A percentile compares a stretch with the other conserved stretches of the same genome.
Conservation (phyloP, 192 early-diverging fungal genomes). For the Globomyces pollinis-pini region DNA sequence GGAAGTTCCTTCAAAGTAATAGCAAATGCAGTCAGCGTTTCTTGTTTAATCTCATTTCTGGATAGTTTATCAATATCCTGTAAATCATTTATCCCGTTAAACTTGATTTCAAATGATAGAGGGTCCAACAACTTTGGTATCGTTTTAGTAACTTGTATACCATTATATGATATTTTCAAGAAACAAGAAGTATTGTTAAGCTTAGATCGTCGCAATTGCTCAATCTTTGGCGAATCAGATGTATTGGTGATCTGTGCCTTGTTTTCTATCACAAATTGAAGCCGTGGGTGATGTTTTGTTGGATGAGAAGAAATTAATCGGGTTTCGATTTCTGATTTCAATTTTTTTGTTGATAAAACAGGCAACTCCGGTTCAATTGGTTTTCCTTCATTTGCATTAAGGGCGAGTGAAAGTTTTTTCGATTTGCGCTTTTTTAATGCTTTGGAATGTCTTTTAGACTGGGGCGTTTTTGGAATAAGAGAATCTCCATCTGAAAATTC, state of each 20-base stretch:
- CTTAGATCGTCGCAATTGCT: slow-evolving; percentile 30
- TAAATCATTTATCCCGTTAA: slow-evolving; percentile 28
- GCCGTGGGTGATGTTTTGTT: neutral
- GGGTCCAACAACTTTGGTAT: slow-evolving; percentile 23
- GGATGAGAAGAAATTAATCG: slow-evolving; percentile 1
- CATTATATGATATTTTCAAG: slow-evolving; percentile 32
- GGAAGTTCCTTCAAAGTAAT: slow-evolving; percentile 36
- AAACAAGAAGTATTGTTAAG: slow-evolving; percentile 22
- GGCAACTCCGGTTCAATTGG: neutral
- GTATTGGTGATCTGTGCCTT: neutral
- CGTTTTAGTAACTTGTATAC: slow-evolving; percentile 38
- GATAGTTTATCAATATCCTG: too few relatives aligned
- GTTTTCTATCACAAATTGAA: slow-evolving; percentile 1
- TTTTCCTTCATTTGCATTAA: too few relatives aligned
- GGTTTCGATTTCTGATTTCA: neutral
- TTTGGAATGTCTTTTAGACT: neutral
- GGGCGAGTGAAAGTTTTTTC: neutral
- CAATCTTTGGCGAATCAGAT: slow-evolving; percentile 16
- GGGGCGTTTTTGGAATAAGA: neutral
- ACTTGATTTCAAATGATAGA: slow-evolving; percentile 22
- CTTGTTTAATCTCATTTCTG: slow-evolving; percentile 6
- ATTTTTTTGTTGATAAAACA: neutral
- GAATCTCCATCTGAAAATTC: slow-evolving; percentile 17
- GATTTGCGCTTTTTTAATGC: neutral
- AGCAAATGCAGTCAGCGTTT: slow-evolving; percentile 13